Percentiles rank a stretch among this genome's conserved stretches.
These are phyloP conservation scores for Hygrophila difformis DNA, from an alignment of 257 asterid genomes.

Conservation along the genomic window DNA sequence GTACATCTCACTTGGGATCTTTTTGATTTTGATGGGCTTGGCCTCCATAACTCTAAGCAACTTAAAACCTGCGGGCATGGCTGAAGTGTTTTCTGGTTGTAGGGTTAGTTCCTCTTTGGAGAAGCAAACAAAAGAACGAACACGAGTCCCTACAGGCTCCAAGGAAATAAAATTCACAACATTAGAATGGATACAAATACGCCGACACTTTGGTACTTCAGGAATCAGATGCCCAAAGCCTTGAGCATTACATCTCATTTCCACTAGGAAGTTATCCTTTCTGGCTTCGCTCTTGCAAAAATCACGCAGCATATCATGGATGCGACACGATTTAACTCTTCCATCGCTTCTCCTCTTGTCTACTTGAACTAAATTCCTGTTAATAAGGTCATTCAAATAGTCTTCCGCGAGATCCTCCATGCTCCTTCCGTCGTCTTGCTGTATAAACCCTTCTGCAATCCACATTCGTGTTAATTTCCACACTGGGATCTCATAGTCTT, in stretches of 20 bases:
- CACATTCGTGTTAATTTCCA: constrained; percentile 34
- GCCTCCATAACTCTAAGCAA: constrained; percentile 21
- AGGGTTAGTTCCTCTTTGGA: constrained; percentile 13
- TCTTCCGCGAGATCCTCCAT: constrained; percentile 35
- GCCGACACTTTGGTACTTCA: constrained; percentile 18
- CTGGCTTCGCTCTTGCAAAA: constrained; percentile 38
- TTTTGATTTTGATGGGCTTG: constrained; percentile 13
- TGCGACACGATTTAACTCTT: constrained; percentile 32
- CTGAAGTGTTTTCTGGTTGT: constrained; percentile 11
- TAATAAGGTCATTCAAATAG: constrained; percentile 28
- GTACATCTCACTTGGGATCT: constrained; percentile 9
- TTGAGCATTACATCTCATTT: too few relatives aligned
- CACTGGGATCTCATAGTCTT: constrained; percentile 28
- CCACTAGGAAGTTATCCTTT: too few relatives aligned
- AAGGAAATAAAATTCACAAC: constrained; percentile 14
- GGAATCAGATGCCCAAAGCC: neutral
- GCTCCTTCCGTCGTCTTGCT: constrained; percentile 5
- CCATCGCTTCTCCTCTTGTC: constrained; percentile 24
- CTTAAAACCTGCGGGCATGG: constrained; percentile 22
- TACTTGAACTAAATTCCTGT: constrained; percentile 36
- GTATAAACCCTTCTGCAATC: constrained; percentile 51
- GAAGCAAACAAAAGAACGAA: constrained; percentile 30
- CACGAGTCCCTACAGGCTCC: constrained; percentile 19
- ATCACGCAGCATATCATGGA: constrained; percentile 42
- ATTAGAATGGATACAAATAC: constrained; percentile 28